Conservation (phyloP, 139 green algal species). For the Edaphochlamys debaryana region DNA sequence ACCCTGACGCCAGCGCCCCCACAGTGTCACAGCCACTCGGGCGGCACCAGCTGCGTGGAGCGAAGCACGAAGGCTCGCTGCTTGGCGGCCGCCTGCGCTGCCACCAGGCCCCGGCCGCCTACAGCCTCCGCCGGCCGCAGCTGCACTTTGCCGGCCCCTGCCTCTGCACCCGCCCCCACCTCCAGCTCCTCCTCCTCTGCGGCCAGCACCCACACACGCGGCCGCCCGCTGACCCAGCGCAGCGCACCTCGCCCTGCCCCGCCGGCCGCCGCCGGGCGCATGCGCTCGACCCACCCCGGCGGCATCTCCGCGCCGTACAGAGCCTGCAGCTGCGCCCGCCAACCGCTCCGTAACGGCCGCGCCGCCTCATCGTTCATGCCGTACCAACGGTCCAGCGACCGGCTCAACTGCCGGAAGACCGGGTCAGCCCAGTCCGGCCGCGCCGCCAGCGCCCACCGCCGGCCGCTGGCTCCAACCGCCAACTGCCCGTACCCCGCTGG, state of each 20-base stretch:
- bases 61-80: not conserved
- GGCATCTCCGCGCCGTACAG: conserved; percentile 2
- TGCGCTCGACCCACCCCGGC: not conserved
- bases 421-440: not conserved
- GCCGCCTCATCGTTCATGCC: not conserved
- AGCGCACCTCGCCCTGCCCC: not conserved
- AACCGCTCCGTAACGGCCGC: not conserved
- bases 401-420: not conserved
- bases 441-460: not conserved
- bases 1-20: too few species aligned
- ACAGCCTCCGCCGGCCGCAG: not conserved
- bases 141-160: not conserved
- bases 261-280: not conserved
- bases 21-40: conserved; percentile 21
- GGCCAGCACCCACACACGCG: conserved; percentile 8
- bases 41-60: not conserved
- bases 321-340: not conserved
- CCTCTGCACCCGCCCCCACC: not conserved
- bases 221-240: not conserved
- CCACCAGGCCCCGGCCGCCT: not conserved
- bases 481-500: not conserved
- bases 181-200: not conserved
- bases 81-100: conserved; percentile 8
- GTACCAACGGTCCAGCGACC: conserved; percentile 7
- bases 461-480: too few species aligned